phyloP scores from a whole-genome alignment of 345 rosid genomes.

The Conringia planisiliqua region DNA sequence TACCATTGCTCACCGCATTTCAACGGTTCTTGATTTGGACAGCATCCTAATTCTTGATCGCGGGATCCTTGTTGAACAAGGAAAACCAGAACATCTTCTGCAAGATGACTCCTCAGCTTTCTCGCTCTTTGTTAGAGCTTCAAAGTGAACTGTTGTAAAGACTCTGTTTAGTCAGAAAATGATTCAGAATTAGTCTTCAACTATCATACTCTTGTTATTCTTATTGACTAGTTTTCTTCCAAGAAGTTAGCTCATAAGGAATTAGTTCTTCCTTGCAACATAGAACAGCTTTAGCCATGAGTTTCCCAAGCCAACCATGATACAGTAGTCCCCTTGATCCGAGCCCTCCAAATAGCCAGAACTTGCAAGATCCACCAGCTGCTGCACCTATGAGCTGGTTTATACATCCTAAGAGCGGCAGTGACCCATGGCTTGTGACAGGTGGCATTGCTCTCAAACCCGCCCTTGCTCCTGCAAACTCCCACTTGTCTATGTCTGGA shows the following conservation, averaged over 20 bases:
- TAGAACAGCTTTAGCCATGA: slow-evolving; percentile 64
- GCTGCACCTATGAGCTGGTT: slow-evolving; percentile 44
- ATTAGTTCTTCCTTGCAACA: slow-evolving; percentile 53
- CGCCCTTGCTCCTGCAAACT: slow-evolving; percentile 61
- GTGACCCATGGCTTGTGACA: slow-evolving; percentile 63
- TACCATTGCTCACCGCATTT: slow-evolving; percentile 93
- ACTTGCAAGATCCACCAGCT: slow-evolving; percentile 36
- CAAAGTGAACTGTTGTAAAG: slow-evolving; percentile 25
- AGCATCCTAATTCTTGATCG: slow-evolving; percentile 61
- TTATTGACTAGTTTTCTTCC: slow-evolving; percentile 49
- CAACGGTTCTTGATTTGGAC: slow-evolving; percentile 75
- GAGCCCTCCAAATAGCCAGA: slow-evolving; percentile 84
- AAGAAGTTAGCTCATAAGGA: slow-evolving; percentile 63
- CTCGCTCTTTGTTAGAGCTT: slow-evolving; percentile 73
- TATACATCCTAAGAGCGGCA: slow-evolving; percentile 76
- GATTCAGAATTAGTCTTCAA: background rate
- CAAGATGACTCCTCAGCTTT: slow-evolving; percentile 55
- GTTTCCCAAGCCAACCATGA: slow-evolving; percentile 80
- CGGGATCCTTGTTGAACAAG: slow-evolving; percentile 77
- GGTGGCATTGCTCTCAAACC: slow-evolving; percentile 97
- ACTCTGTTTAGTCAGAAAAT: background rate
- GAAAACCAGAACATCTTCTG: slow-evolving; percentile 62
- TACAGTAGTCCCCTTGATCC: slow-evolving; percentile 84
- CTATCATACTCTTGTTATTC: background rate
- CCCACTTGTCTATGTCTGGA: slow-evolving; percentile 68